Evolutionary conservation across 2,329 filamentous ascomycete species (phyloP), one percentile per base, ranked within the genome.

Genomic region (Aschersonia sp.): DNA sequence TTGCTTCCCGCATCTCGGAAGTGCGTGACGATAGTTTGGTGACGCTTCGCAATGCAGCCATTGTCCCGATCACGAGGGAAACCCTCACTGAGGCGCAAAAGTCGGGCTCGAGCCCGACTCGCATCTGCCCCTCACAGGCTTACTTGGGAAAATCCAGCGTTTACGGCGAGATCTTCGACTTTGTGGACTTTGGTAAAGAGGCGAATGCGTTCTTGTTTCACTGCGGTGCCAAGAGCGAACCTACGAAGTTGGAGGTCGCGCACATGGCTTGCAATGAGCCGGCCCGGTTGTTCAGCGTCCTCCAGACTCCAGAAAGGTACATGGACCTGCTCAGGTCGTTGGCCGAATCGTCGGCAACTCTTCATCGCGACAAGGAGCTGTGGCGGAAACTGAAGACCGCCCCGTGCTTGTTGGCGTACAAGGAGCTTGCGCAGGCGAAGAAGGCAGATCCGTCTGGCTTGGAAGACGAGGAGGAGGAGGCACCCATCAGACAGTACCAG

Each of bases 91-190:
- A 60, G 51, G 50, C 54, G 29, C 59, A 8, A 42, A 72, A 73
- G 49, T 52, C 65, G 41, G 45, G 59, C 47, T 59, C 56, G 42
- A 57, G 46, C 2, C 41, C 57, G 2, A 54, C 56, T 4, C 55
- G 62, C 54, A 72, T 88, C 43, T 72, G 77, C 12, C 90, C 92
- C 5, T 76, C 74, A 43, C 72, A 80, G 41, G 88, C 84, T 52
- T 98, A 95, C 61, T 72, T 98, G 2, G 92, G 92, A 7, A 81
- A 54, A 31, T 79, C 74, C 5, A 62, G 67, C 2, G 73, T 71
- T 6, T 98, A 94, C 57, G 84, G 79, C 9, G 85, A 94, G 32
- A 94, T 98, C 32, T 95, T 98, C 54, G 88, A 97, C 60, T 98
- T 95, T 63, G 89, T 97, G 11, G 86, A 97, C 60, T 98, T 95